These are phyloP conservation scores for Hysterium pulicare DNA, from an alignment of 2,329 filamentous ascomycete genomes.

Conservation along the genomic window DNA sequence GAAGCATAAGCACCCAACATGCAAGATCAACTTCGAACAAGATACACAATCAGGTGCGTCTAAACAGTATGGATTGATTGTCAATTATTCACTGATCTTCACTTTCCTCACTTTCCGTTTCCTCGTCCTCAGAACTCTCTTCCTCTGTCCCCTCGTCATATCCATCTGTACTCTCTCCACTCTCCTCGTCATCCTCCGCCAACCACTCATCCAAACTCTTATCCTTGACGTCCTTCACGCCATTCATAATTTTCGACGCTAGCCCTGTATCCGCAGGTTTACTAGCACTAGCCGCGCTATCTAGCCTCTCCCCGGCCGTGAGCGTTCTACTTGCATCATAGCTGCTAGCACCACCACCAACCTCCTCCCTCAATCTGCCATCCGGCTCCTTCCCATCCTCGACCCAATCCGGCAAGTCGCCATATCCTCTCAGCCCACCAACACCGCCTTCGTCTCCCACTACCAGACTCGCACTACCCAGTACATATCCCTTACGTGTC, in stretches of 20 bases:
- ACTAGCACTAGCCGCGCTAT: slow-evolving; percentile 50
- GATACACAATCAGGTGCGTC: too few species aligned
- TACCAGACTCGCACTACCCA: slow-evolving; percentile 84
- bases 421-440: slow-evolving; percentile 70
- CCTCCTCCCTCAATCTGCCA: slow-evolving; percentile 64
- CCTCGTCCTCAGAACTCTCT: slow-evolving; percentile 44
- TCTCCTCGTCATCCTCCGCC: slow-evolving; percentile 62
- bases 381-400: slow-evolving; percentile 75
- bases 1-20: too few species aligned
- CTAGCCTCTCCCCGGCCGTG: slow-evolving; percentile 62
- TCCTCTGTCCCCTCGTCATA: slow-evolving; percentile 42
- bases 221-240: slow-evolving; percentile 59
- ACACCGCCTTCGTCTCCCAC: slow-evolving; percentile 72
- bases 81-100: slow-evolving; percentile 37
- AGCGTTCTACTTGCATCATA: slow-evolving; percentile 41
- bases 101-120: slow-evolving; percentile 58
- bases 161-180: slow-evolving; percentile 45
- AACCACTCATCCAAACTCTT: slow-evolving; percentile 95
- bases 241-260: slow-evolving; percentile 48
- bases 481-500: slow-evolving; percentile 68
- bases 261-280: slow-evolving; percentile 25
- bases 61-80: neutral
- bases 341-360: slow-evolving; percentile 27
- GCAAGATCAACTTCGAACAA: too few species aligned
- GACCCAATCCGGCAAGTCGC: slow-evolving; percentile 84